Evolutionary conservation across 129 eudicot genomes (phyloP).

Genomic region (Deinandra increscens): DNA sequence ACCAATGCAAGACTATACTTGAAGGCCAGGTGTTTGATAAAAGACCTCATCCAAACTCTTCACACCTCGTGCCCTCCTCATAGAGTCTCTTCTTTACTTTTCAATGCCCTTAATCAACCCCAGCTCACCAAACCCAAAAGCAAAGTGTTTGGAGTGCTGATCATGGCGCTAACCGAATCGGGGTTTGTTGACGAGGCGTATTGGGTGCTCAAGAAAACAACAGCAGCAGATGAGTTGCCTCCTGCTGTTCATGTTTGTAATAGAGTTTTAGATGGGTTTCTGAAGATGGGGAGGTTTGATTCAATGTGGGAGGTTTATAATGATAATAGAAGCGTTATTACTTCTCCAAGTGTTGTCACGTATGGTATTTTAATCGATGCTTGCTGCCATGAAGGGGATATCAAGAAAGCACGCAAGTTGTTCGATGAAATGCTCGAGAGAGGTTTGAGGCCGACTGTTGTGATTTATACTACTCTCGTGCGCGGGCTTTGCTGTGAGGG

Average conservation of each 20-base stretch:
- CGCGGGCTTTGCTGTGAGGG: conserved; percentile 61
- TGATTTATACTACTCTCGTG: conserved; percentile 64
- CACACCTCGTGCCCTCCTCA: conserved; percentile 41
- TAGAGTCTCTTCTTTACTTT: conserved; percentile 45
- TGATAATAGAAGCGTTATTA: conserved; percentile 31
- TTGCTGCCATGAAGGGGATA: conserved; percentile 52
- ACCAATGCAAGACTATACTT: conserved; percentile 51
- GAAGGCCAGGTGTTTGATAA: conserved; percentile 85
- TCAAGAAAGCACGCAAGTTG: conserved; percentile 39
- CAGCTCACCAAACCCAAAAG: conserved; percentile 24
- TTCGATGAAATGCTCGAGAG: conserved; percentile 67
- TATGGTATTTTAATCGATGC: conserved; percentile 75
- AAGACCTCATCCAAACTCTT: conserved; percentile 62
- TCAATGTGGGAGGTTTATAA: conserved; percentile 72
- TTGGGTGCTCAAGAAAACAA: conserved; percentile 70
- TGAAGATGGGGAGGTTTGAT: conserved; percentile 42
- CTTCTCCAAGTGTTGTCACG: conserved; percentile 47
- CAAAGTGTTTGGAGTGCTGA: conserved; percentile 69
- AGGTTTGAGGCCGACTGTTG: conserved; percentile 56
- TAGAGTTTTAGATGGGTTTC: conserved; percentile 57
- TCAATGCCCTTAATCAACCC: conserved; percentile 44
- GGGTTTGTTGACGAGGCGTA: conserved; percentile 67
- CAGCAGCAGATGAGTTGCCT: conserved; percentile 54
- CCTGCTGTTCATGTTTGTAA: conserved; percentile 70
- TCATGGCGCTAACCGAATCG: conserved; percentile 55